These are phyloP conservation scores for Talaromyces verruculosus DNA, from an alignment of 2,329 filamentous ascomycete genomes.

Conservation along the genomic window DNA sequence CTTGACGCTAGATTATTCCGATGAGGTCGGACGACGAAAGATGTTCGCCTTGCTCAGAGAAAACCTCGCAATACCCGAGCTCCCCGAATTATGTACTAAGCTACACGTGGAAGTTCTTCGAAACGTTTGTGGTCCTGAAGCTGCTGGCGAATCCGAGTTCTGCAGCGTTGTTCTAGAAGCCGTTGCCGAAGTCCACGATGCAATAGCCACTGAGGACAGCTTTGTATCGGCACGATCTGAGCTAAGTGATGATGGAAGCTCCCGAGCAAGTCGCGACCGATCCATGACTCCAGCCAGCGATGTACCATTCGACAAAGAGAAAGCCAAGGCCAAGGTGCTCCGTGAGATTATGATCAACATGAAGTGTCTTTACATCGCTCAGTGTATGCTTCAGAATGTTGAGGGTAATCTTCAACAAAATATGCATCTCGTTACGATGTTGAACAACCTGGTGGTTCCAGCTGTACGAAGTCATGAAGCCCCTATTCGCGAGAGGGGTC, in stretches of 20 bases:
- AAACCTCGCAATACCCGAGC: constrained; percentile 76
- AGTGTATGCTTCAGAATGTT: constrained; percentile 96
- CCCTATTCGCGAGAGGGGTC: constrained; percentile 83
- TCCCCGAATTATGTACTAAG: constrained; percentile 90
- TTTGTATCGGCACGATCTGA: constrained; percentile 94
- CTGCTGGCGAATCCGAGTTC: constrained; percentile 54
- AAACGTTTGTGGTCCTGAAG: constrained; percentile 68
- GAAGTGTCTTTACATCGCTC: constrained; percentile 95
- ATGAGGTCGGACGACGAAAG: constrained; percentile 90
- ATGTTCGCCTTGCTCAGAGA: constrained; percentile 92
- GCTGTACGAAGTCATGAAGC: constrained; percentile 92
- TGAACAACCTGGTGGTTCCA: constrained; percentile 94
- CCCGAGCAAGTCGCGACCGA: constrained; percentile 40
- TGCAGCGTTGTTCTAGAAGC: constrained; percentile 72
- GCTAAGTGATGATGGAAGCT: constrained; percentile 63
- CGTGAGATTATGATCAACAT: constrained; percentile 95
- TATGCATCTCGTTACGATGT: constrained; percentile 89
- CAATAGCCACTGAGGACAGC: constrained; percentile 75
- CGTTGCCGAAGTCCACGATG: constrained; percentile 94
- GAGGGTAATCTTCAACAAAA: constrained; percentile 84
- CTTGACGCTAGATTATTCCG: constrained; percentile 91
- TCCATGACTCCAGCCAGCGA: constrained; percentile 52
- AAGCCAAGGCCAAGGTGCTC: constrained; percentile 67
- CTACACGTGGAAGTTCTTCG: constrained; percentile 79
- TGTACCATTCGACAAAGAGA: constrained; percentile 54